Conservation (phyloP, 495 filamentous ascomycete species). For the Daldinia vernicosa region DNA sequence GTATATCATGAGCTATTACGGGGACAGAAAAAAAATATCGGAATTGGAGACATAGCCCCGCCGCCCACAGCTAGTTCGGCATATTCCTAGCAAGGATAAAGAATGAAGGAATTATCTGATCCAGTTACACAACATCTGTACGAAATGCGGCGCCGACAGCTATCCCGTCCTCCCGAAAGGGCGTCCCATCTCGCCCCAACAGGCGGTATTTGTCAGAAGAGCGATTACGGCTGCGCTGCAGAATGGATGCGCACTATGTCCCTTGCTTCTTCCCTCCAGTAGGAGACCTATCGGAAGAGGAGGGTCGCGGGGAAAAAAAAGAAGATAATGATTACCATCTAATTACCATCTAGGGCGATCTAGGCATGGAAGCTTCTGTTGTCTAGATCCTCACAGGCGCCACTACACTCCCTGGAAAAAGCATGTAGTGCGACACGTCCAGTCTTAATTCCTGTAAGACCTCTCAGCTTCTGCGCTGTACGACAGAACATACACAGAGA, state of each 20-base stretch:
- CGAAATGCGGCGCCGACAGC: constrained; percentile 31
- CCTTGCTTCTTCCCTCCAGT: constrained; percentile 23
- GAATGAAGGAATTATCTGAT: constrained; percentile 38
- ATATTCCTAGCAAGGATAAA: constrained; percentile 10
- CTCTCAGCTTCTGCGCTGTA: constrained; percentile 27
- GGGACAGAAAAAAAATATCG: constrained; percentile 19
- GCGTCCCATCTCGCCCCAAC: constrained; percentile 18
- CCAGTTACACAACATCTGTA: constrained; percentile 36
- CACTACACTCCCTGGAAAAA: constrained; percentile 30
- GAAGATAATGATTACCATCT: constrained; percentile 7
- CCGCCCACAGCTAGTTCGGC: constrained; percentile 15
- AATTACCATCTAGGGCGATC: constrained; percentile 4
- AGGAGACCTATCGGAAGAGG: constrained; percentile 35
- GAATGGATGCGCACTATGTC: constrained; percentile 23
- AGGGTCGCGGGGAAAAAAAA: background rate
- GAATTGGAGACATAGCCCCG: constrained; percentile 21
- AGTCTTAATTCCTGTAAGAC: constrained; percentile 18
- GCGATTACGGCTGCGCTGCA: constrained; percentile 28
- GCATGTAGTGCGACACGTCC: constrained; percentile 23
- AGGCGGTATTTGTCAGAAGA: constrained; percentile 19
- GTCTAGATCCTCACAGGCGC: constrained; percentile 29
- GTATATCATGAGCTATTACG: constrained; percentile 21
- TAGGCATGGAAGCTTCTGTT: constrained; percentile 17
- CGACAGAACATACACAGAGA: constrained; percentile 29
- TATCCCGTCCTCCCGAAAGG: constrained; percentile 21